phyloP scores from a whole-genome alignment of 176 grass and related monocot species.

The Elymus sibiricus region DNA sequence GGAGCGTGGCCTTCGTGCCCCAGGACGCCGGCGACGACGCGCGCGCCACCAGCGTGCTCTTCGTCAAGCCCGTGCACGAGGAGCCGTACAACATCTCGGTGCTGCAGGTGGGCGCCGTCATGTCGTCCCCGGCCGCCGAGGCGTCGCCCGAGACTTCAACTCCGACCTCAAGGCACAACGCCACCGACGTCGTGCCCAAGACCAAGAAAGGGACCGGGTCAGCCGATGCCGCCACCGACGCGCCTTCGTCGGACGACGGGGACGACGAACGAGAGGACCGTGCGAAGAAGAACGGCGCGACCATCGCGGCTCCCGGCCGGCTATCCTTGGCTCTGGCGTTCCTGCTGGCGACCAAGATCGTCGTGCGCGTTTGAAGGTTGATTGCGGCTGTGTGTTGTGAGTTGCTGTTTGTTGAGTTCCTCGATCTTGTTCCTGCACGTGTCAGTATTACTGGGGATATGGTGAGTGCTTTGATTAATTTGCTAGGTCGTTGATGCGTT shows the following conservation, averaged over 20 bases:
- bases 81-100: constrained; percentile 59
- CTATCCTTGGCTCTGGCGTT: neutral
- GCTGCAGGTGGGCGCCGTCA: constrained; percentile 41
- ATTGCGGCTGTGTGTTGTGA: neutral
- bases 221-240: neutral
- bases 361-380: neutral
- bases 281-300: neutral
- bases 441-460: neutral
- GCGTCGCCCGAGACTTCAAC: constrained; percentile 9
- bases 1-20: constrained; percentile 46
- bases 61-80: constrained; percentile 48
- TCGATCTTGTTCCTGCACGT: neutral
- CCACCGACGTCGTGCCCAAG: constrained; percentile 47
- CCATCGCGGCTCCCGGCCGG: neutral
- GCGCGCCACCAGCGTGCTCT: constrained; percentile 31
- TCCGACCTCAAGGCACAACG: constrained; percentile 21
- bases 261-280: neutral
- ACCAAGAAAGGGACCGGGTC: constrained; percentile 43
- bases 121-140: constrained; percentile 57
- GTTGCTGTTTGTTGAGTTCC: neutral
- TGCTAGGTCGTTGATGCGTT: constrained; percentile 1
- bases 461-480: constrained; percentile 12
- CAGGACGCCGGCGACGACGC: constrained; percentile 27
- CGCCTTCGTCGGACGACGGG: neutral
- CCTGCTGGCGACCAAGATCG: neutral